Conservation (phyloP, 805 yeast genomes). For the Candida yuanshanica region DNA sequence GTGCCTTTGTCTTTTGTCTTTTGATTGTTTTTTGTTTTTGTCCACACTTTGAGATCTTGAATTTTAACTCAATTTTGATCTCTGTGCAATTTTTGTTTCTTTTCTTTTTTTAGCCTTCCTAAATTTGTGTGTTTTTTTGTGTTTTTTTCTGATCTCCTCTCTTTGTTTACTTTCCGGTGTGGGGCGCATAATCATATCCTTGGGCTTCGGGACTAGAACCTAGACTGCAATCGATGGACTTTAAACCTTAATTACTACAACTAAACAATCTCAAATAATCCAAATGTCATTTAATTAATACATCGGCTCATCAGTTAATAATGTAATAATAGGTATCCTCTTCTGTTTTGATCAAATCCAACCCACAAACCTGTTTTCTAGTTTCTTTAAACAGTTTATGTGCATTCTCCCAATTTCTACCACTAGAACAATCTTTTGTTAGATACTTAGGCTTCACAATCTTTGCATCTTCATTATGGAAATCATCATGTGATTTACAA, state of each 20-base stretch:
- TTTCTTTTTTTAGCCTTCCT: too few species aligned
- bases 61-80: not conserved
- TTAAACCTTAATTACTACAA: too few species aligned
- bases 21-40: not conserved
- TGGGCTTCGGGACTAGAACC: not conserved
- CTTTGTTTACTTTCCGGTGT: conserved; percentile 2
- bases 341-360: conserved; percentile 14
- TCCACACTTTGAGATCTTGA: not conserved
- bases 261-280: too few species aligned
- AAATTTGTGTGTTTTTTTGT: too few species aligned
- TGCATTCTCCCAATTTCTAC: conserved; percentile 16
- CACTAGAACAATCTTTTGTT: conserved; percentile 19
- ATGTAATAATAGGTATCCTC: conserved; percentile 17
- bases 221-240: not conserved
- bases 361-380: conserved; percentile 20
- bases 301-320: conserved; percentile 12
- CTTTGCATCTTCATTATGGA: not conserved
- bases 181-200: not conserved
- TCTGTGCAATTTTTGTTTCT: not conserved
- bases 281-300: too few species aligned
- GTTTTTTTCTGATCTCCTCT: not conserved
- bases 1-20: not conserved
- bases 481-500: conserved; percentile 15
- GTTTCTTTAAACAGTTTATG: conserved; percentile 12
- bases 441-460: conserved; percentile 3